Evolutionary conservation across 1,139 yeast species (phyloP), one percentile per base, ranked within the genome.

Genomic region (Ogataea hybrid): DNA sequence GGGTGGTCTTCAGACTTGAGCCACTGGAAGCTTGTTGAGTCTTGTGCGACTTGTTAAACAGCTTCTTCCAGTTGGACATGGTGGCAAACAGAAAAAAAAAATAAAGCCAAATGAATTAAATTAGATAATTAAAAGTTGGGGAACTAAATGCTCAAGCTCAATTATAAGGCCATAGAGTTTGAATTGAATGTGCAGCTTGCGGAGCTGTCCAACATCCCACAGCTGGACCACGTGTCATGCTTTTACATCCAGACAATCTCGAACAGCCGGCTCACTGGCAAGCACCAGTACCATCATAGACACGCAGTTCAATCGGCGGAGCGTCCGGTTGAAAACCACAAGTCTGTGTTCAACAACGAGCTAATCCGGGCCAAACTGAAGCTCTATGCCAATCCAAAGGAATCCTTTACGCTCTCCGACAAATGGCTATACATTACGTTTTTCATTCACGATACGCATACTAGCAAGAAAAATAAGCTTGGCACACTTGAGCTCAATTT

Each of bases 161-260:
- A 39, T 12, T 47, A 43, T 35, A 42, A 44, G 27, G 16, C 48
- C 3, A 40, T 49, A n/a, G 74, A 71, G 55, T 90, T 87, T 62
- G 67, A 77, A 39, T 70, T 88, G 37, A 64, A 71, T 20, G 65
- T 89, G 28, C 65, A 73, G 16, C 73, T 90, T 41, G 75, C 78
- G 45, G 95, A 86, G 52, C 68, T 90, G 39, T 73, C 82, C 23
- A 90, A 90, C 57, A 77, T 90, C 28, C 97, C 97, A 0, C 88
- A 86, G 53, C 74, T 84, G 2, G 70, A 79, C 3, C 95, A 96
- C 1, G 42, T 55, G 7, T 62, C 69, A 32, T 81, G 92, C 53
- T 81, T 64, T 52, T 77, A 88, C 21, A 80, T 81, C 25, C 42
- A 53, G 29, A 49, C 70, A 2, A 63, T 65, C 29, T 62, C 71